Conservation (phyloP, 2,329 filamentous ascomycete species). For the Shiraia sp. region DNA sequence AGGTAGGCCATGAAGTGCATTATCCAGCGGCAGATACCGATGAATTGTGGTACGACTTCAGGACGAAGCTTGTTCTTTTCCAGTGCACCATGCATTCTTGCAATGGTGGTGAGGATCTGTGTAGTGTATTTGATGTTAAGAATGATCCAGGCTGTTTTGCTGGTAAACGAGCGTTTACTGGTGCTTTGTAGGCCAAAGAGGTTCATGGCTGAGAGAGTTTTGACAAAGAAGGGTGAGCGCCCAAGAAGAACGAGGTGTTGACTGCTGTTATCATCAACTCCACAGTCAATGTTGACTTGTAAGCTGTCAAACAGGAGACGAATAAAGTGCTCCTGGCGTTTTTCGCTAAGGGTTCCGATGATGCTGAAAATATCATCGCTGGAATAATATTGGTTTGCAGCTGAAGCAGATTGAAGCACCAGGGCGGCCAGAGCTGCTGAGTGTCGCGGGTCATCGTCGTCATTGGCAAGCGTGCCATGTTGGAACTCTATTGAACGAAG, state of each 20-base stretch:
- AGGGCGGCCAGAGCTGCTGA: conserved; percentile 47
- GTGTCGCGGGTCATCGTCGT: conserved; percentile 38
- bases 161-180: conserved; percentile 61
- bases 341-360: conserved; percentile 28
- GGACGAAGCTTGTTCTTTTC: conserved; percentile 46
- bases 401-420: conserved; percentile 48
- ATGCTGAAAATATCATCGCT: conserved; percentile 56
- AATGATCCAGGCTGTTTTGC: conserved; percentile 75
- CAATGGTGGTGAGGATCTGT: conserved; percentile 64
- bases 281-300: conserved; percentile 72
- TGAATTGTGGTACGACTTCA: conserved; percentile 44
- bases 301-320: conserved; percentile 63
- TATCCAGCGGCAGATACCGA: conserved; percentile 78
- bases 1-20: conserved; percentile 66
- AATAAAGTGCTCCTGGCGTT: conserved; percentile 55
- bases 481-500: conserved; percentile 49
- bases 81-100: conserved; percentile 52
- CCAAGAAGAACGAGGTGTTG: conserved; percentile 42
- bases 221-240: conserved; percentile 70
- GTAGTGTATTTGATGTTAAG: conserved; percentile 73
- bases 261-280: conserved; percentile 69
- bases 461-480: conserved; percentile 34
- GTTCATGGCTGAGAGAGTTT: conserved; percentile 77
- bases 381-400: conserved; percentile 50
- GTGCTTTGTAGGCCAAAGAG: conserved; percentile 64